Base-by-base conservation (phyloP, 2,329 filamentous ascomycete species). In the Neospermospora avenae region DNA sequence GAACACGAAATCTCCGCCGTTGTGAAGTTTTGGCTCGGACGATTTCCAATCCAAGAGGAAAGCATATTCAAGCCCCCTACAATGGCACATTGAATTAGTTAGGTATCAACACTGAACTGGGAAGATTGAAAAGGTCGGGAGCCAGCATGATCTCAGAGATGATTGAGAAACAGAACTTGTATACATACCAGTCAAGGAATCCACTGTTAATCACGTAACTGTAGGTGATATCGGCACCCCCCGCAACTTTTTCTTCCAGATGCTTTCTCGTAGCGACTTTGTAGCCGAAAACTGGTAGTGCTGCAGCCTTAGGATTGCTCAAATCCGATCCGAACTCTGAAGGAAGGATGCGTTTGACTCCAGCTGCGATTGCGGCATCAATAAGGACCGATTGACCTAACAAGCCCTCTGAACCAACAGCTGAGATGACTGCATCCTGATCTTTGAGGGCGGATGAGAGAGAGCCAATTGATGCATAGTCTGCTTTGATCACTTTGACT, bases 381-480 rank as follows among this genome's bases (percentile, higher is more conserved):
- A 86, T 77, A 57, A 87, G 68, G 18, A 75, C 71, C 14, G 72
- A 72, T 69, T 87, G 84, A 4, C 74, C 74, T 18, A 72, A 74
- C 1, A 72, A n/a, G 1, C 67, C 69, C 6, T 63, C 55, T 2
- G 25, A 49, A 24, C 66, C 70, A 25, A 87, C 74, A 0, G 79
- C 74, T 3, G 79, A 81, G 55, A 88, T 69, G 5, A 85, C 76
- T 0, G 81, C 85, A 69, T 88, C 85, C 63, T 85, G 80, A 41
- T 80, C 81, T 49, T 77, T 67, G 51, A 88, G 77, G 2, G 80
- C 81, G 0, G 71, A 45, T 1, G 73, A 75, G 8, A 84, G 73
- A 35, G 78, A 77, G 0, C 71, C 51, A 1, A 75, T 67, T 3
- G 71, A 73, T 34, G 74, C 71, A 61, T 78, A 81, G 67, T 84